Evolutionary conservation across 495 filamentous ascomycete species (phyloP).

Genomic region (Aspergillus mulundensis): DNA sequence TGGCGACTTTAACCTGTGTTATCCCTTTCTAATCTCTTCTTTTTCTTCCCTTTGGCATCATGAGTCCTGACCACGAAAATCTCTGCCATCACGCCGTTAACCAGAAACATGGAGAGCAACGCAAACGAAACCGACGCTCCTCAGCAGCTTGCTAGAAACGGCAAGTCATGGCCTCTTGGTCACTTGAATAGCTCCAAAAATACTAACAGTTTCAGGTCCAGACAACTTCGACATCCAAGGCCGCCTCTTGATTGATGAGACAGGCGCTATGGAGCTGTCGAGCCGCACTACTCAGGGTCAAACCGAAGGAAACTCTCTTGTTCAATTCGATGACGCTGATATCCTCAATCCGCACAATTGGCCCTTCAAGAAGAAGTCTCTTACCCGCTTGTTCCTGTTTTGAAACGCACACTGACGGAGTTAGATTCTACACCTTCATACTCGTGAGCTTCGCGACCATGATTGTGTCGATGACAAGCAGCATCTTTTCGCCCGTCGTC

Average conservation of each 20-base stretch:
- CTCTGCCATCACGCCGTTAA: not conserved
- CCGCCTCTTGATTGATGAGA: not conserved
- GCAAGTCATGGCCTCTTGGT: not conserved
- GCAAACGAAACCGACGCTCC: not conserved
- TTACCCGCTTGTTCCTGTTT: not conserved
- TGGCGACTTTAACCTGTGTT: not conserved
- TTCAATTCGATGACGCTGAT: constrained; percentile 11
- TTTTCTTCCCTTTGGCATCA: not conserved
- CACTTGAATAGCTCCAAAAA: not conserved
- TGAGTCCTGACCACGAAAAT: not conserved
- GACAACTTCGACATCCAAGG: not conserved
- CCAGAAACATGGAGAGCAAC: not conserved
- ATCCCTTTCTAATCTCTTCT: not conserved
- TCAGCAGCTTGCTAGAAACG: not conserved
- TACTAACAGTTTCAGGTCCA: not conserved
- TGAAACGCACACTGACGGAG: not conserved
- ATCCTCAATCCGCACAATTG: constrained; percentile 14
- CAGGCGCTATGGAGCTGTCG: not conserved
- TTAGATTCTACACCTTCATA: constrained; percentile 22
- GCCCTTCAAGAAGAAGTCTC: constrained; percentile 11
- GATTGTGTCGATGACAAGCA: constrained; percentile 18
- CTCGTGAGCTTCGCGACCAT: constrained; percentile 20
- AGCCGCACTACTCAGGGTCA: not conserved
- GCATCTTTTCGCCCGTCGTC: constrained; percentile 20
- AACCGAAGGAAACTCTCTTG: not conserved